Evolutionary conservation across 306 rosid species (phyloP), one percentile per base, ranked within the genome.

Genomic region (Argentina anserina): DNA sequence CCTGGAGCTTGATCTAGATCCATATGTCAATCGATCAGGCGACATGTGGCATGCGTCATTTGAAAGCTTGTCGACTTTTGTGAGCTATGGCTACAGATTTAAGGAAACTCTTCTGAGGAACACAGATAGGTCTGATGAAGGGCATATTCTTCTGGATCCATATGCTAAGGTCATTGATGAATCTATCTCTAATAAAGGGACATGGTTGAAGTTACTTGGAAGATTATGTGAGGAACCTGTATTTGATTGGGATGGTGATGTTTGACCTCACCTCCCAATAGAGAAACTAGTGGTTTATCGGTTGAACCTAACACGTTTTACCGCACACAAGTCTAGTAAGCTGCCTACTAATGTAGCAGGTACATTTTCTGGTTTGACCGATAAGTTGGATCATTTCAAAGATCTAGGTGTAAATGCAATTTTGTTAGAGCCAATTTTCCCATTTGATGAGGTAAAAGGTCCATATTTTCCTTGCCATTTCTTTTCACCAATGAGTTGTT

Each of bases 1-100:
- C 68, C 81, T 91, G 76, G 92, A 89, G 91, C 91, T 94, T 83
- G 96, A 94, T 81, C 85, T 94, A 47, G 98, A 94, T 82, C 89
- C 89, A 50, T 91, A 89, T 76, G 83, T 91, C 34, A 94, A 94
- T 71, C 86, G 89, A 82, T 78, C 97, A 9, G 97, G 98, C 69
- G 94, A 88, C 64, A 71, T 94, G 14, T 94, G 98, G 98, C 96
- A 94, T 80, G 82, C 85, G 4, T 79, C 97, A 1, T 84, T 94
- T 67, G 92, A 86, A 81, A 82, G 81, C 70, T 72, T 79, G 8
- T 7, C 50, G 80, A 66, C 2, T 56, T 94, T 89, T 65, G 88
- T 88, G 76, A 88, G 92, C 71, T 91, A 89, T 62, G 95, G 95
- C 65, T 94, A 88, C 81, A 87, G 89, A 73, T 80, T 76, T 72